A percentile compares a stretch with the other conserved stretches of the same genome.
Conservation (phyloP, 768 basidiomycete species). For the Rhizopogon salebrosus region DNA sequence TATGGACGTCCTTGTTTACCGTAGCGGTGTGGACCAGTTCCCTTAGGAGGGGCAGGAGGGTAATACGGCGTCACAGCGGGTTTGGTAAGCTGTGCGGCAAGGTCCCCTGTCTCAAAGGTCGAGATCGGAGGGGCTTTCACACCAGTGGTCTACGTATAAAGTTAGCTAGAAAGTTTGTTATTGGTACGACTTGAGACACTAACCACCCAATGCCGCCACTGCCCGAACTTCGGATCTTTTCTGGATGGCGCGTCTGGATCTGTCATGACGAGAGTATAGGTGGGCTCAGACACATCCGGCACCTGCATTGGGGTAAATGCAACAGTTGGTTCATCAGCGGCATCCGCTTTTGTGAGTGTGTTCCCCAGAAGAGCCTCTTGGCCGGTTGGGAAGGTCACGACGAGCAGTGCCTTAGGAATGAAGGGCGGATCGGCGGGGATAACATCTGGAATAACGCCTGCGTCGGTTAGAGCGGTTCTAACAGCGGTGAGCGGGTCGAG, state of each 20-base stretch:
- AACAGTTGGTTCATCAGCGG: constrained; percentile 47
- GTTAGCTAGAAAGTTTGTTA: not conserved
- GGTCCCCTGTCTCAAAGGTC: constrained; percentile 26
- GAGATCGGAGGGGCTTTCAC: constrained; percentile 30
- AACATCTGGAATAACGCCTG: constrained; percentile 26
- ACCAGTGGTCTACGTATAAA: constrained; percentile 29
- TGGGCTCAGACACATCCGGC: constrained; percentile 23
- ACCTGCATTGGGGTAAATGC: constrained; percentile 38
- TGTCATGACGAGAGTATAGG: constrained; percentile 51
- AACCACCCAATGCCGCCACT: constrained; percentile 59
- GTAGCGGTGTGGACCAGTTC: constrained; percentile 54
- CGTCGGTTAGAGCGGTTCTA: constrained; percentile 7
- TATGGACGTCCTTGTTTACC: constrained; percentile 29
- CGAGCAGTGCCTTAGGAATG: constrained; percentile 22
- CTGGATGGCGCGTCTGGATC: constrained; percentile 57
- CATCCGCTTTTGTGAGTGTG: constrained; percentile 30
- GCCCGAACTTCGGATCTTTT: constrained; percentile 39
- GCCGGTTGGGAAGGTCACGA: constrained; percentile 23
- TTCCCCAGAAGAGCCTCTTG: constrained; percentile 34
- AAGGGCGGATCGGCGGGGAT: constrained; percentile 20
- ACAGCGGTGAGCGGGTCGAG: constrained; percentile 23
- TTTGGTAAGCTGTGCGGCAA: constrained; percentile 36
- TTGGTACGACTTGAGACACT: constrained; percentile 10
- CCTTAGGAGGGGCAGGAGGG: constrained; percentile 50
- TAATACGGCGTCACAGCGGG: constrained; percentile 50